Evolutionary conservation across 345 rosid genomes (phyloP).

Genomic region (Aegle marmelos): DNA sequence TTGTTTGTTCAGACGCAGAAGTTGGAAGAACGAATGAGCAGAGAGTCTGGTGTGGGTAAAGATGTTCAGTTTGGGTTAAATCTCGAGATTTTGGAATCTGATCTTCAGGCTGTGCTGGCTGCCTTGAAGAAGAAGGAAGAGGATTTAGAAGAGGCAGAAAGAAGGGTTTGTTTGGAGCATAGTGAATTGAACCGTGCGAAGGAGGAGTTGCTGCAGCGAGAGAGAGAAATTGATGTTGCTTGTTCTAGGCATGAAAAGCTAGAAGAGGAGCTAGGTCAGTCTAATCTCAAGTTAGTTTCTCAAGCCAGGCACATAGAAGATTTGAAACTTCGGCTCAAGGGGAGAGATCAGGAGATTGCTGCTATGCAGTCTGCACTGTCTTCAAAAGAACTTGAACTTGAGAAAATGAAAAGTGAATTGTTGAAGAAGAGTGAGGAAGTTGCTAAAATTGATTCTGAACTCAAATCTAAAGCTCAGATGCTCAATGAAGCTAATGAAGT

Average conservation of each 20-base stretch:
- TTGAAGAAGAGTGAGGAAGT: constrained; percentile 47
- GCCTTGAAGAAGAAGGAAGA: constrained; percentile 71
- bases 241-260: constrained; percentile 52
- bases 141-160: constrained; percentile 58
- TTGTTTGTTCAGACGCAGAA: constrained; percentile 63
- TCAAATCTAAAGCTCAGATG: constrained; percentile 49
- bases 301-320: constrained; percentile 70
- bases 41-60: constrained; percentile 27
- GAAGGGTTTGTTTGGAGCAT: constrained; percentile 51
- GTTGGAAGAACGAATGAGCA: constrained; percentile 46
- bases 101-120: constrained; percentile 56
- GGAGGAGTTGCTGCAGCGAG: constrained; percentile 52
- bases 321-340: constrained; percentile 50
- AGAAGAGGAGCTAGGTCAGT: constrained; percentile 54
- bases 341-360: constrained; percentile 47
- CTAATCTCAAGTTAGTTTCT: constrained; percentile 52
- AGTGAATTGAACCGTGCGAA: constrained; percentile 43
- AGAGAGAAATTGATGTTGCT: constrained; percentile 44
- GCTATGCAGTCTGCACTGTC: constrained; percentile 41
- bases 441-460: constrained; percentile 39
- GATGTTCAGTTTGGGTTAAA: constrained; percentile 30
- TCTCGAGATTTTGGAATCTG: constrained; percentile 60
- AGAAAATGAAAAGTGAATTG: constrained; percentile 47
- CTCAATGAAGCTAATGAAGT: constrained; percentile 61
- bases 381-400: constrained; percentile 56